These are phyloP conservation scores for Diaporthe ilicicola DNA, from an alignment of 2,329 filamentous ascomycete species.

Conservation along the genomic window DNA sequence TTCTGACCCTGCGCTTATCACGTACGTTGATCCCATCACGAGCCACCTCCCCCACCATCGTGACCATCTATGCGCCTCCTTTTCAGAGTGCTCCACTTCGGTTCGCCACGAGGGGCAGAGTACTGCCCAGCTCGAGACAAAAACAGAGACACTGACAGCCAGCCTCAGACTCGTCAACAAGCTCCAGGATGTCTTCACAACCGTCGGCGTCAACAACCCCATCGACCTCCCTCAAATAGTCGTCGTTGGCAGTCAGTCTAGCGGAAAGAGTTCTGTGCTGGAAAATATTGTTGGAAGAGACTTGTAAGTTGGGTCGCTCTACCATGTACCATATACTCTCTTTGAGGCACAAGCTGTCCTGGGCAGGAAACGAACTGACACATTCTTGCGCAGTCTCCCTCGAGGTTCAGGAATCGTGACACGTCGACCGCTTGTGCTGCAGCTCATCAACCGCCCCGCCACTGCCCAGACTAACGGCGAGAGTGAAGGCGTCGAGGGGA, in stretches of 20 bases:
- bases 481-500: slow-evolving; percentile 69
- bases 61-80: slow-evolving; percentile 23
- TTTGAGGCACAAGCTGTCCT: slow-evolving; percentile 8
- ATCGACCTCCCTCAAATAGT: slow-evolving; percentile 99
- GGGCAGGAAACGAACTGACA: not conserved
- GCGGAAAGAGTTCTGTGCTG: slow-evolving; percentile 98
- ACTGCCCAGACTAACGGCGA: slow-evolving; percentile 75
- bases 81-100: not conserved
- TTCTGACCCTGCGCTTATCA: slow-evolving; percentile 73
- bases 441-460: slow-evolving; percentile 91
- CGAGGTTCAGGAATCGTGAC: slow-evolving; percentile 98
- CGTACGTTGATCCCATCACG: slow-evolving; percentile 53
- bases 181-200: slow-evolving; percentile 98
- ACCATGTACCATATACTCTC: slow-evolving; percentile 26
- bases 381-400: slow-evolving; percentile 71
- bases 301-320: slow-evolving; percentile 73
- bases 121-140: not conserved
- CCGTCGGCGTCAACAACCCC: slow-evolving; percentile 97
- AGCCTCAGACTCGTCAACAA: slow-evolving; percentile 86
- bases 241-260: slow-evolving; percentile 97
- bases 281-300: slow-evolving; percentile 99
- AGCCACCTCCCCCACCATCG: not conserved
- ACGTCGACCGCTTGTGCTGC: slow-evolving; percentile 91
- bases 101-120: not conserved
- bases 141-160: slow-evolving; percentile 29